Evolutionary conservation across 768 basidiomycete genomes (phyloP).

Genomic region (Tricholoma flavovirens): DNA sequence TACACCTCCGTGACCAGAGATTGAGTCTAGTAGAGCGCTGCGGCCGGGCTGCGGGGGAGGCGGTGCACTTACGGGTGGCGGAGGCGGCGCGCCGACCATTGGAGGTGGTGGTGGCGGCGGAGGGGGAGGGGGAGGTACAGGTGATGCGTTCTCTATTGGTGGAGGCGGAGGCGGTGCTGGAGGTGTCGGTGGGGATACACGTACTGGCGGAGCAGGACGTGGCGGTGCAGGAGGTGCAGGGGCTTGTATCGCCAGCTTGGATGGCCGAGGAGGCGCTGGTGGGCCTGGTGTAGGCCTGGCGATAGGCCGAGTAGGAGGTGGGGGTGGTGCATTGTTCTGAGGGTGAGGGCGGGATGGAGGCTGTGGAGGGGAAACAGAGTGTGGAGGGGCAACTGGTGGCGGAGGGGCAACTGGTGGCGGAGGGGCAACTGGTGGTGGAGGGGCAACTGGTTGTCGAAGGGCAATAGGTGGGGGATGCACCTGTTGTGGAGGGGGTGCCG

Average conservation of each 20-base stretch:
- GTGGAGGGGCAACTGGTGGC: conserved; percentile 5
- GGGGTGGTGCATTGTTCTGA: conserved; percentile 10
- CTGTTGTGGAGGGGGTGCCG: conserved; percentile 28
- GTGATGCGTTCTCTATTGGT: conserved; percentile 26
- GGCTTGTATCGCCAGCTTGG: conserved; percentile 9
- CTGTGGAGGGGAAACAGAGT: conserved; percentile 11
- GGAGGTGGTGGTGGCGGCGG: conserved; percentile 25
- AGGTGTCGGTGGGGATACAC: conserved; percentile 31
- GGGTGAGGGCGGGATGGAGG: conserved; percentile 16
- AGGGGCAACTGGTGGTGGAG: no score
- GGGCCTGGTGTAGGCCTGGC: conserved; percentile 3
- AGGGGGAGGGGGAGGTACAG: conserved; percentile 35
- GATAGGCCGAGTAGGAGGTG: conserved; percentile 15
- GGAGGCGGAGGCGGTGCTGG: conserved; percentile 25
- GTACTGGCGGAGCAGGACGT: conserved; percentile 30
- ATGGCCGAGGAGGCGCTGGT: conserved; percentile 5
- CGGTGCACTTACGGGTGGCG: conserved; percentile 25
- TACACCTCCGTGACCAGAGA: conserved; percentile 10
- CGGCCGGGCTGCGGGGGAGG: conserved; percentile 58
- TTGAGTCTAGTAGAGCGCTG: conserved; percentile 10
- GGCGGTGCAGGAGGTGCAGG: conserved; percentile 16
- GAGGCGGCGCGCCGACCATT: conserved; percentile 23
- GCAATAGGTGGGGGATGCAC: conserved; percentile 5
- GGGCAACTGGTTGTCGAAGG: conserved; percentile 18
- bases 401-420: conserved; percentile 3